Base-by-base conservation (phyloP, 2,329 filamentous ascomycete species). In the Scytalidium lignicola region DNA sequence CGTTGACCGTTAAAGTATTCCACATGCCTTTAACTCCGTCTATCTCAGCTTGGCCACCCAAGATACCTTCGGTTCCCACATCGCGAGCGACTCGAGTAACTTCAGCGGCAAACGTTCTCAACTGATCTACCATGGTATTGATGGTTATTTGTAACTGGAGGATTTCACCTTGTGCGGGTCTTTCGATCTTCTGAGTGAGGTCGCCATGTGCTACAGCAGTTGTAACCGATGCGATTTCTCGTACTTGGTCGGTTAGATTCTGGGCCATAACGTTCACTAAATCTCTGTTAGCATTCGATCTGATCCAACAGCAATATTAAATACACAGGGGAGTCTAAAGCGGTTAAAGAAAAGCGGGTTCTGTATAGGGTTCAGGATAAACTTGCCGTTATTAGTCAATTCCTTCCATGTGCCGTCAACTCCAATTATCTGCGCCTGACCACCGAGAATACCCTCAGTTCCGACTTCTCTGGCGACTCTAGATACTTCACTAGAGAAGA, bases 381-480 rank as follows among this genome's bases (percentile, higher is more conserved):
- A 58, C 68, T 54, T 73, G 84, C 82, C 82, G 63, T 92, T 92
- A 66, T 91, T 86, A 17, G 92, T 97, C 60, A 97, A 74, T 72
- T 97, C 92, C 65, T 96, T 95, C 92, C 92, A 97, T 53, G 95
- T 96, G 62, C 92, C 92, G 68, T 93, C 90, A 49, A 97, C 92
- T 49, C 91, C 92, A 57, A 90, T 87, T 54, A 97, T 92, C 67
- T 90, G 86, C 51, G 92, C 92, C 67, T 97, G 92, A 41, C 92
- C 92, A 61, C 92, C 92, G 40, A 97, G 83, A 55, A 93, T 86
- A 64, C 92, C 92, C 68, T 97, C 91, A 12, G 92, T 97, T 59
- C 92, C 92, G 74, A 97, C 92, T 70, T 97, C 92, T 67, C 90
- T 88, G 47, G 92, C 92, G 58, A 97, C 85, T 58, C 90, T 86